Evolutionary conservation across 2,329 filamentous ascomycete genomes (phyloP), one percentile per base, ranked within the genome.

Genomic region (Epichloe scottii): DNA sequence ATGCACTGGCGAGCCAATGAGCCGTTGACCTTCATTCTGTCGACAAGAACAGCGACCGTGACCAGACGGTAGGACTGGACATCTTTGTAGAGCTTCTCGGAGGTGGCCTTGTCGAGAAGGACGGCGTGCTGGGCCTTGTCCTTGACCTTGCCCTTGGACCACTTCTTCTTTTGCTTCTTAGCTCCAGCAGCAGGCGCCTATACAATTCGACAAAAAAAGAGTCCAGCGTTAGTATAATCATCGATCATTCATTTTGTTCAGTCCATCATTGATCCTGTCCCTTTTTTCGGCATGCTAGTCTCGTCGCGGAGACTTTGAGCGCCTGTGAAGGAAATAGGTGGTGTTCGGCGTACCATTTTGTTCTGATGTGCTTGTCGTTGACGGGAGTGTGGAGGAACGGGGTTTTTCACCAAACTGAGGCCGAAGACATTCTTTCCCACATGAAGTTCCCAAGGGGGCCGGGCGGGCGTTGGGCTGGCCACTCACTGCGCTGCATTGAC

Each of bases 41-140:
- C 93, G 82, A 98, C 93, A 68, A 98, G 89, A 66, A 89, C 91
- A 68, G 93, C 90, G 68, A 97, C 87, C 71, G 93, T 97, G 78
- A 98, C 89, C 74, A 98, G 89, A 71, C 93, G 89, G 87, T 97
- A 98, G 60, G 93, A 96, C 77, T 97, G 93, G 67, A 98, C 94
- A 83, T 98, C 93, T 82, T 98, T 98, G 82, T 95, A 87, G 74
- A 98, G 89, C 82, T 94, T 95, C 78, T 98, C 93, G 63, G 86
- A 87, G 70, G 86, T 95, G 76, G 79, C 71, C 85, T 98, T 98
- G 82, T 98, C 93, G 77, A 98, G 89, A 71, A 97, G 81, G 76
- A 98, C 93, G 75, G 87, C 88, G 84, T 98, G 93, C 75, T 97
- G 87, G 77, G 93, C 91, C 90, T 98, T 98, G 84, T 98, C 93